phyloP scores from a whole-genome alignment of 257 asterid genomes.

The Solanum rostratum region DNA sequence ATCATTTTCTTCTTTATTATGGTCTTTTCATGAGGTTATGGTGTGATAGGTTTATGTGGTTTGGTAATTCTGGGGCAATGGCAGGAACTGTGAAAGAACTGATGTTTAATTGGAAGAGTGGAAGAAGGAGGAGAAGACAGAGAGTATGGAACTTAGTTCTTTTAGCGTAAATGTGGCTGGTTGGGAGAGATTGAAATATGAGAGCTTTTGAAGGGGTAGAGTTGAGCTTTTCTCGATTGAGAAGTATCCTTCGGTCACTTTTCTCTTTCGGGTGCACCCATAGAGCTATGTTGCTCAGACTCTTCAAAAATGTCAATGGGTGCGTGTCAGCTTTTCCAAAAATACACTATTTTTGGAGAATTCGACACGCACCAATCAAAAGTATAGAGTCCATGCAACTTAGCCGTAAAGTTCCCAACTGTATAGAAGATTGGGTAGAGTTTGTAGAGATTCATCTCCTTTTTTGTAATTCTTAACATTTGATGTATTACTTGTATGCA shows the following conservation, averaged over 20 bases:
- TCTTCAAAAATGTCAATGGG: too few species aligned
- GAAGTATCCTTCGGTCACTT: background rate
- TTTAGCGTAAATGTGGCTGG: background rate
- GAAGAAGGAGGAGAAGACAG: background rate
- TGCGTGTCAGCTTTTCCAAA: too few species aligned
- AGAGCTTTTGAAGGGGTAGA: background rate
- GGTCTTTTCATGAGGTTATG: background rate
- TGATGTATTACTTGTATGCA: background rate
- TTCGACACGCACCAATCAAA: too few species aligned
- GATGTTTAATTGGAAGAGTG: background rate
- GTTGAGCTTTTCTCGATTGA: background rate
- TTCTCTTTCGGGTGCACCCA: background rate
- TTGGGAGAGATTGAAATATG: background rate
- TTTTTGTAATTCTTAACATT: background rate
- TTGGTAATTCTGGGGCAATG: background rate
- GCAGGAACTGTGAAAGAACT: background rate
- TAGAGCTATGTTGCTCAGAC: too few species aligned
- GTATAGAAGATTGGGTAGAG: background rate
- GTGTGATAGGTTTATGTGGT: background rate
- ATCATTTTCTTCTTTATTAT: background rate
- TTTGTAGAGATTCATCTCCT: background rate
- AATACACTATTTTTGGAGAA: too few species aligned
- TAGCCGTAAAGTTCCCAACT: background rate
- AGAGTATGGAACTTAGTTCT: background rate
- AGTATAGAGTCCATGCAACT: too few species aligned